Base-by-base conservation (phyloP, 768 basidiomycete species). In the Neoboletus subvelutipes region DNA sequence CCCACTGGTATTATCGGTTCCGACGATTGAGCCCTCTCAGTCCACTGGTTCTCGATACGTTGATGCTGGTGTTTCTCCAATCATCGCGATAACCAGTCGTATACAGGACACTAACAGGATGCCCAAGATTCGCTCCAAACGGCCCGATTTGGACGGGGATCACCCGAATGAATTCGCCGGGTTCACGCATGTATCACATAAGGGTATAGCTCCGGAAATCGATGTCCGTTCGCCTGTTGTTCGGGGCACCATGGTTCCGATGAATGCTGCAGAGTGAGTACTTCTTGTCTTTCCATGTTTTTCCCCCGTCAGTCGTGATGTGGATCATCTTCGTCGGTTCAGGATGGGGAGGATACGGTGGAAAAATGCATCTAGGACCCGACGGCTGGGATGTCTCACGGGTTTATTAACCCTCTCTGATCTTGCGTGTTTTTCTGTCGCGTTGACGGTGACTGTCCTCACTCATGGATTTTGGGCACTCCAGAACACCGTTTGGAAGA, bases 201-300 rank as follows among this genome's bases (percentile, higher is more conserved):
- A 36, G 54, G 42, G 50, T 6, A 41, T 60, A 40, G 41, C 52
- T 28, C 54, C 48, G 1, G 66, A 68, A 43, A 22, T 37, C 1
- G 70, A 71, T 34, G 70, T 70, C 43, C 70, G 70, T 45, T 71
- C 70, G 42, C 71, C 70, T 17, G 61, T 71, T 37, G 45, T 36
- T 42, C 65, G 46, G 39, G 66, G 70, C 13, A 58, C 63, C 4
- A 59, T 63, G 55, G 10, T 73, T 31, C 70, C 70, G 36, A 52
- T 56, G 28, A 57, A 51, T 24, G 42, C 47, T 10, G 28, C 52
- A 48, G 62, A 59, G 70, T 71, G 56, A 65, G 70, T 68, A 34
- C 26, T 39, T 53, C 11, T 22, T 22, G n/a, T 45, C 13, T 47
- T 47, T 2, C 13, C 29, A 5, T 37, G 11, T 31, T 22, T 42